Evolutionary conservation across 805 yeast species (phyloP).

Genomic region (Metschnikowia henanensis): DNA sequence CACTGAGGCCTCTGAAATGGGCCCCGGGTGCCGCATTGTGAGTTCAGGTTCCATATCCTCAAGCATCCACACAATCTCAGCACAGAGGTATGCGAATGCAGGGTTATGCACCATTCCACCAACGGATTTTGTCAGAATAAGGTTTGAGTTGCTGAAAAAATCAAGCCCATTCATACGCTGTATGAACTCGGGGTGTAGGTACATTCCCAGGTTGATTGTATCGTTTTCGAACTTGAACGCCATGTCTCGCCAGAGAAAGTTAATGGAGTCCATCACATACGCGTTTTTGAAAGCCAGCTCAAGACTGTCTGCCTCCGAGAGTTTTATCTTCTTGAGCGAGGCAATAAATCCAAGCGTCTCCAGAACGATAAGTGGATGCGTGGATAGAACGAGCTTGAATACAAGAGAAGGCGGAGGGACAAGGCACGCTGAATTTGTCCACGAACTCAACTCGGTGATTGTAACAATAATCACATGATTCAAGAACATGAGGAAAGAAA

Average conservation of each 20-base stretch:
- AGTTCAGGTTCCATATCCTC: slow-evolving; percentile 42
- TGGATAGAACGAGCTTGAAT: slow-evolving; percentile 38
- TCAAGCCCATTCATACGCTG: slow-evolving; percentile 29
- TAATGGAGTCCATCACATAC: slow-evolving; percentile 55
- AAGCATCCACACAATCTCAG: slow-evolving; percentile 43
- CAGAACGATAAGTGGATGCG: slow-evolving; percentile 47
- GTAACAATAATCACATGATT: background rate
- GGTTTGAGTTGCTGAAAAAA: slow-evolving; percentile 31
- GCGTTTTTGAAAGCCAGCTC: slow-evolving; percentile 44
- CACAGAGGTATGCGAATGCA: slow-evolving; percentile 45
- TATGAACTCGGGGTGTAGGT: slow-evolving; percentile 33
- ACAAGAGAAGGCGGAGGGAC: slow-evolving; percentile 37
- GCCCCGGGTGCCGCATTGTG: slow-evolving; percentile 49
- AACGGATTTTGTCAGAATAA: slow-evolving; percentile 27
- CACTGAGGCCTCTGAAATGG: slow-evolving; percentile 47
- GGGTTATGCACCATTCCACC: slow-evolving; percentile 53
- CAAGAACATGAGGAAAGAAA: slow-evolving; percentile 3
- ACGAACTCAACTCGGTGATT: background rate
- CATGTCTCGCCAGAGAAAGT: slow-evolving; percentile 55
- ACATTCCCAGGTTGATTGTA: slow-evolving; percentile 40
- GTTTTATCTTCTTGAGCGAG: slow-evolving; percentile 34
- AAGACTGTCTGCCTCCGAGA: slow-evolving; percentile 16
- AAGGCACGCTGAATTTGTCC: slow-evolving; percentile 1
- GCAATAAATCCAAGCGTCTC: slow-evolving; percentile 48
- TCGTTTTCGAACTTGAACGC: slow-evolving; percentile 42